Base-by-base conservation (phyloP, 306 rosid species). In the Cucurbita pepo region DNA sequence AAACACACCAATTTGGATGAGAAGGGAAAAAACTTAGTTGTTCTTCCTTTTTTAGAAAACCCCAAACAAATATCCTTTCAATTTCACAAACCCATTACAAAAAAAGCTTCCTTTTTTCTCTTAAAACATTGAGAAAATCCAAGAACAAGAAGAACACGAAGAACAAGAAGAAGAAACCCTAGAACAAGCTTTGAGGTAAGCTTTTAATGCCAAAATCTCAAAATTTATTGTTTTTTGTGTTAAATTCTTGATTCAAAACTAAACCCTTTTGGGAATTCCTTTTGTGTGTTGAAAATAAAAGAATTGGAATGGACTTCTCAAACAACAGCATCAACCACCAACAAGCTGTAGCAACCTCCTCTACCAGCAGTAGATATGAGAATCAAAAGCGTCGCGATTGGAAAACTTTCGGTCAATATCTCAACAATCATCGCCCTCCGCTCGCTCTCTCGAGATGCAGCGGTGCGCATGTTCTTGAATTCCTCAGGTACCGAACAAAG, bases 351-450 rank as follows among this genome's bases (percentile, higher is more conserved):
- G 0, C 76, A 41, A 21, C 73, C 14, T 69, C 73, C 21, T 48
- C 73, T 25, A 48, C 73, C 6, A 50, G 76, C 76, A 73, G 77
- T n/a, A 41, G 77, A 30, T 73, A 73, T 25, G 77, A 73, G 51
- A 73, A 73, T 50, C 77, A 73, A 30, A 73, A 73, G 40, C 77
- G 77, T 14, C 77, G 77, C 0, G 77, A 73, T 53, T 73, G 77
- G 77, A 73, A 73, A 44, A 73, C 77, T 11, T 73, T 73, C 3
- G 67, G 77, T 0, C 77, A 73, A 73, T 73, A 73, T 16, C 77
- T 73, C 44, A 56, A 57, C 67, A 73, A 73, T 38, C 77, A 73
- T 16, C 65, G 77, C 4, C 77, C 77, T 0, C 77, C 77, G 14
- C 69, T 73, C 9, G 54, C 77, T 5, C 77, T 73, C 55, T 73